These are phyloP conservation scores for Curvularia eragrostidis DNA, from an alignment of 2,329 filamentous ascomycete genomes.

Conservation along the genomic window DNA sequence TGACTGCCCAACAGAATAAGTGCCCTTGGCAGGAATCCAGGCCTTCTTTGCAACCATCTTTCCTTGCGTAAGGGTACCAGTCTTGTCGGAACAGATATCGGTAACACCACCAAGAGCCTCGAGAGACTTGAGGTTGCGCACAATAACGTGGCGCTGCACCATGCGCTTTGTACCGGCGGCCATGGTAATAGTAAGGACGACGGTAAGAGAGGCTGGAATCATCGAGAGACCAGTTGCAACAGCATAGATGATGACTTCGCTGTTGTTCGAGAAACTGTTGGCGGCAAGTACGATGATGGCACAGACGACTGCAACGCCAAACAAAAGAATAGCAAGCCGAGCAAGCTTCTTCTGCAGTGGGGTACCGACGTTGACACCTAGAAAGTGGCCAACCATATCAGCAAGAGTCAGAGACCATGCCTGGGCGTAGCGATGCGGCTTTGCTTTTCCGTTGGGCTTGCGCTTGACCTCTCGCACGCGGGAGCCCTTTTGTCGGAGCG, in stretches of 20 bases:
- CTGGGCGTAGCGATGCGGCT: slow-evolving; percentile 54
- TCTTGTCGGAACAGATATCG: slow-evolving; percentile 62
- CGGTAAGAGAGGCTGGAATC: slow-evolving; percentile 49
- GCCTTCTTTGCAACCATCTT: slow-evolving; percentile 46
- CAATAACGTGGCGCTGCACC: slow-evolving; percentile 45
- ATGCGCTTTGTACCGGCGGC: slow-evolving; percentile 49
- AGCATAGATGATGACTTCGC: slow-evolving; percentile 51
- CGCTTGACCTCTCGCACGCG: slow-evolving; percentile 48
- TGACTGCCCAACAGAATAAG: slow-evolving; percentile 41
- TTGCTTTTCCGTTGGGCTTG: slow-evolving; percentile 44
- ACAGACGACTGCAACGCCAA: slow-evolving; percentile 48
- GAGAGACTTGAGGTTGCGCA: slow-evolving; percentile 46
- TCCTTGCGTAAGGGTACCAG: slow-evolving; percentile 50
- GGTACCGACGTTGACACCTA: slow-evolving; percentile 52
- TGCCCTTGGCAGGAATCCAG: slow-evolving; percentile 45
- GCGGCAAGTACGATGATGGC: slow-evolving; percentile 52
- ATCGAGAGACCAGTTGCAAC: slow-evolving; percentile 49
- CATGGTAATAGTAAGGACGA: slow-evolving; percentile 51
- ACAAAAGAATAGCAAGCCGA: slow-evolving; percentile 43
- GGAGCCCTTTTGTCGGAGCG: slow-evolving; percentile 8
- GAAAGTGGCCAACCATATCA: slow-evolving; percentile 47
- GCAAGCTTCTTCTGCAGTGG: slow-evolving; percentile 50
- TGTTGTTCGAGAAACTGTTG: slow-evolving; percentile 41
- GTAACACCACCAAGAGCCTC: slow-evolving; percentile 48
- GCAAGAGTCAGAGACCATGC: slow-evolving; percentile 59